Evolutionary conservation across 345 rosid species (phyloP), one percentile per base, ranked within the genome.

Genomic region (Dimocarpus longan): DNA sequence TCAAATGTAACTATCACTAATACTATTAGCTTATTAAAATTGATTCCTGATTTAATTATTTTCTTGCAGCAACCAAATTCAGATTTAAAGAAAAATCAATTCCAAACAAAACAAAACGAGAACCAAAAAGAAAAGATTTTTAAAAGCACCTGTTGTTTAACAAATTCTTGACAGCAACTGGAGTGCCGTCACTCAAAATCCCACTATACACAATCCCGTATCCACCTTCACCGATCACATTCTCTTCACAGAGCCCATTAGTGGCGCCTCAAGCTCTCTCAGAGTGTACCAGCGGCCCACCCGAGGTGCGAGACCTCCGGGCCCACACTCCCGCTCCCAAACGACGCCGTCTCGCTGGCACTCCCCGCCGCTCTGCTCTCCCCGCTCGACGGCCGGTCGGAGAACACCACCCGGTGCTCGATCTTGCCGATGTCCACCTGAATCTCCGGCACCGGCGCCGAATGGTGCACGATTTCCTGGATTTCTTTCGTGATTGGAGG

Each of bases 201-300:
- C 99, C 99, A 54, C 90, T 67, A 69, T 93, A 95, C 10, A 95
- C 99, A 85, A 95, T 95, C 70, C 99, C 99, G 32, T 93, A 95
- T 7, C 99, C 98, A 60, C 99, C 99, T 92, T 95, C 99, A 16
- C 98, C 99, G 13, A 95, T 90, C 78, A 95, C 98, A 90, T 92
- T 93, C 90, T 90, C 98, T 68, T 85, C 93, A 74, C 96, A 87
- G 46, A 95, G 80, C 3, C 99, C 96, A 83, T 88, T 80, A 0
- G 98, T 95, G 0, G 99, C 99, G 5, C 91, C 83, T 95, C 98
- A 8, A 95, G 87, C 86, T 95, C 99, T 75, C 96, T 85, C 65
- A 95, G 83, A 40, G 99, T 95, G 76, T 95, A 95, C 98, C 99
- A 91, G 52, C 97, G 82, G 28, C 99, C 98, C 99, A 95, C 28